Percentiles rank a stretch among this genome's conserved stretches.
These are phyloP conservation scores for Clarireedia monteithiana DNA, from an alignment of 2,329 filamentous ascomycete species.

Conservation along the genomic window DNA sequence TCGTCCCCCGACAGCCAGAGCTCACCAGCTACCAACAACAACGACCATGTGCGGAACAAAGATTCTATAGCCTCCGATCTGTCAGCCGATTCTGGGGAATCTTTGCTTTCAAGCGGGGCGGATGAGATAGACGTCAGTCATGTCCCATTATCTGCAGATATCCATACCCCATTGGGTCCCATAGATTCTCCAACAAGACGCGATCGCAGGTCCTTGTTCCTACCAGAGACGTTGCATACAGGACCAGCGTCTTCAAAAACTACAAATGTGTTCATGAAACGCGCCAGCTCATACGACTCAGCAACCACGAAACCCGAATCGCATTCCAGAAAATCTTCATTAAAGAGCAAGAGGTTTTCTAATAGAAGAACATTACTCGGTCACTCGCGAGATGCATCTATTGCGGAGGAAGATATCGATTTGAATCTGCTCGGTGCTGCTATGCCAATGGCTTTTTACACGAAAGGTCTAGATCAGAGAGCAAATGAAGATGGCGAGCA, in stretches of 20 bases:
- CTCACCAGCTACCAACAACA: not conserved
- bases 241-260: slow-evolving; percentile 14
- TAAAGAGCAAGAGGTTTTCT: slow-evolving; percentile 10
- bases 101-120: not conserved
- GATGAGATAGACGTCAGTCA: slow-evolving; percentile 24
- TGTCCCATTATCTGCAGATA: slow-evolving; percentile 14
- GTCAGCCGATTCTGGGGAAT: not conserved
- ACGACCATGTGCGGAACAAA: not conserved
- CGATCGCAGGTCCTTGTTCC: slow-evolving; percentile 7
- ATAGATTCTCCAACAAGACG: slow-evolving; percentile 1
- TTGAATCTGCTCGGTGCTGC: slow-evolving; percentile 23
- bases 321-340: not conserved
- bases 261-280: not conserved
- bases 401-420: slow-evolving; percentile 26
- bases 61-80: not conserved
- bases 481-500: slow-evolving; percentile 17
- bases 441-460: slow-evolving; percentile 19
- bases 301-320: not conserved
- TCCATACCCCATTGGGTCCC: not conserved
- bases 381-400: slow-evolving; percentile 15
- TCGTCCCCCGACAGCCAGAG: not conserved
- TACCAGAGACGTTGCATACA: slow-evolving; percentile 17
- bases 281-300: not conserved
- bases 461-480: slow-evolving; percentile 16
- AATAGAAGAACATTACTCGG: slow-evolving; percentile 18